Conservation (phyloP, 257 asterid species). For the Ophiorrhiza pumila region DNA sequence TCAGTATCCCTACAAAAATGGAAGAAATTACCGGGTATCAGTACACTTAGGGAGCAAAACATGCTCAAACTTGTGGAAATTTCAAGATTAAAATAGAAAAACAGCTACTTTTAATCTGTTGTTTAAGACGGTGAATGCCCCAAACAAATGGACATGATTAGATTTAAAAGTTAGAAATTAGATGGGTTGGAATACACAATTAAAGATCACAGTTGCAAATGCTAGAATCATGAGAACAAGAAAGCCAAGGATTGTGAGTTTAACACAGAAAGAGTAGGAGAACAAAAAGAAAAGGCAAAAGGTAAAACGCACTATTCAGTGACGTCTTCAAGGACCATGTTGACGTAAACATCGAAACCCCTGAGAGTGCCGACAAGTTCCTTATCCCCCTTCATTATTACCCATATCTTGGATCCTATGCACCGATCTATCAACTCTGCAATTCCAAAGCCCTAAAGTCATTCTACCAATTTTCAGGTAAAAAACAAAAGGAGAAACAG, state of each 20-base stretch:
- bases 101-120: too few species aligned
- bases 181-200: not conserved
- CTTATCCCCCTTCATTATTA: constrained; percentile 89
- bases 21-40: not conserved
- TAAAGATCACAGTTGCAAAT: not conserved
- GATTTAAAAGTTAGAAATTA: too few species aligned
- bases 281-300: not conserved
- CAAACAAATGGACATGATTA: too few species aligned
- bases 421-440: constrained; percentile 83
- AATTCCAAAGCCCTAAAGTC: not conserved
- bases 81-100: not conserved
- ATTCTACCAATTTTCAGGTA: not conserved
- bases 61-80: not conserved
- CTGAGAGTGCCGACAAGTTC: constrained; percentile 81
- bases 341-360: constrained; percentile 82
- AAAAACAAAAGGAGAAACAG: not conserved
- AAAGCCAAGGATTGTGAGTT: not conserved
- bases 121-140: too few species aligned
- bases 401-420: constrained; percentile 88
- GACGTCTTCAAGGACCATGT: constrained; percentile 86
- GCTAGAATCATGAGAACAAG: not conserved
- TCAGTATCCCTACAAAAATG: not conserved
- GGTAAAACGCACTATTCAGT: constrained; percentile 59
- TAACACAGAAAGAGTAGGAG: not conserved
- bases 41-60: too few species aligned